Evolutionary conservation across 2,329 filamentous ascomycete genomes (phyloP), one percentile per base, ranked within the genome.

Genomic region (Tolypocladium nubicola): DNA sequence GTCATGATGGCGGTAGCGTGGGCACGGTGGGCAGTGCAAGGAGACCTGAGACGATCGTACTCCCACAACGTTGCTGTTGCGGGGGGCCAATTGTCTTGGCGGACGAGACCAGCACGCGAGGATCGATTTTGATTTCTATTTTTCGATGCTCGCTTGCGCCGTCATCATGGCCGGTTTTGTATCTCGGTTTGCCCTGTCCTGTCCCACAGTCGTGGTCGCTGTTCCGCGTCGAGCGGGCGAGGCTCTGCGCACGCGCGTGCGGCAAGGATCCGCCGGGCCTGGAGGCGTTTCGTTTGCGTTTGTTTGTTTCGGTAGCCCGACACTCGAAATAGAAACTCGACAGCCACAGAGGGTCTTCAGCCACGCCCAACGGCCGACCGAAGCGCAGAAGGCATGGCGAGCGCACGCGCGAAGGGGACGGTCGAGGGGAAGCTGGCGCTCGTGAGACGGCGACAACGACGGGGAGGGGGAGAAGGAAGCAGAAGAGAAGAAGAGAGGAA

Each of bases 1-100:
- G 70, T 70, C 71, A 72, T 73, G 61, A 59, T 62, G 57, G 59
- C 55, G 60, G 62, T 58, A 43, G 58, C 54, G 63, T 58, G 61
- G 58, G 43, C 43, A 49, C 43, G 58, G 63, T 61, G 64, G 64
- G 64, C 62, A 62, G 65, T 65, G 63, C 60, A 58, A 56, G 52
- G 45, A 30, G 14, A 16, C 57, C 40, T 39, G 63, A 57, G 58
- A 58, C 52, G 58, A 58, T 62, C 57, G 62, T 64, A 61, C 62
- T 49, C 33, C 41, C 41, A 21, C 54, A 23, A 55, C 19, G 40
- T 14, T 6, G 43, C 21, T 45, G 21, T 21, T 13, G 43, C 23
- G 53, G 53, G 40, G 40, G 53, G 40, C 26, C 9, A 30, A 45
- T 26, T 38, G 54, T 33, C 37, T 50, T 38, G 54, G 45, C 45